Percentiles rank a stretch among this genome's conserved stretches.
These are phyloP conservation scores for Trifolium fragiferum DNA, from an alignment of 306 rosid species.

Conservation along the genomic window DNA sequence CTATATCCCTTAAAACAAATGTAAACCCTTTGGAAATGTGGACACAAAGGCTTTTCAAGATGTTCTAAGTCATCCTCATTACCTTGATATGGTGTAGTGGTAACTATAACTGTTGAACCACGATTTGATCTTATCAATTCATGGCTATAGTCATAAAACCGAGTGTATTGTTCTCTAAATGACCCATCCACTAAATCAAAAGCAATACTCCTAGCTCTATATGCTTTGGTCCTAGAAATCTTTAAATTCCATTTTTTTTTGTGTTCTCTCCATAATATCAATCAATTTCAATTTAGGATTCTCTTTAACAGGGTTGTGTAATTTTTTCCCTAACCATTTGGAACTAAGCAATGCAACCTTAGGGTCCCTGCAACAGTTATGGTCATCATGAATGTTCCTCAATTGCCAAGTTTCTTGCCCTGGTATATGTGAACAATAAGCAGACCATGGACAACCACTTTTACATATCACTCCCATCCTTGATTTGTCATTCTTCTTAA, in stretches of 20 bases:
- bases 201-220: not conserved
- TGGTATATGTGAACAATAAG: not conserved
- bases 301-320: not conserved
- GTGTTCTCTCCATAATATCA: not conserved
- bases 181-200: not conserved
- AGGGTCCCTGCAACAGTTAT: not conserved
- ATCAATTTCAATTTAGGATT: not conserved
- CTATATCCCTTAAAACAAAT: too few relatives aligned
- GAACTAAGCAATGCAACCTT: not conserved
- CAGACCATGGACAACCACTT: not conserved
- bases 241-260: not conserved
- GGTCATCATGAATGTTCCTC: not conserved
- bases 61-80: too few relatives aligned
- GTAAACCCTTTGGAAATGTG: too few relatives aligned
- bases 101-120: not conserved
- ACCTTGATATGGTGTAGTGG: too few relatives aligned
- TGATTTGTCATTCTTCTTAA: not conserved
- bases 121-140: not conserved
- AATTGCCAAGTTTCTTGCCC: not conserved
- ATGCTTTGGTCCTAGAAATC: fast-evolving
- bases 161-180: not conserved
- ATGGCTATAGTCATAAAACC: not conserved
- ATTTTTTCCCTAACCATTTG: not conserved
- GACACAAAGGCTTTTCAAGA: too few relatives aligned
- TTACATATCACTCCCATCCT: not conserved